A percentile compares a stretch with the other conserved stretches of the same genome.
These are phyloP conservation scores for Colletotrichum liriopes DNA, from an alignment of 2,329 filamentous ascomycete genomes.

Conservation along the genomic window DNA sequence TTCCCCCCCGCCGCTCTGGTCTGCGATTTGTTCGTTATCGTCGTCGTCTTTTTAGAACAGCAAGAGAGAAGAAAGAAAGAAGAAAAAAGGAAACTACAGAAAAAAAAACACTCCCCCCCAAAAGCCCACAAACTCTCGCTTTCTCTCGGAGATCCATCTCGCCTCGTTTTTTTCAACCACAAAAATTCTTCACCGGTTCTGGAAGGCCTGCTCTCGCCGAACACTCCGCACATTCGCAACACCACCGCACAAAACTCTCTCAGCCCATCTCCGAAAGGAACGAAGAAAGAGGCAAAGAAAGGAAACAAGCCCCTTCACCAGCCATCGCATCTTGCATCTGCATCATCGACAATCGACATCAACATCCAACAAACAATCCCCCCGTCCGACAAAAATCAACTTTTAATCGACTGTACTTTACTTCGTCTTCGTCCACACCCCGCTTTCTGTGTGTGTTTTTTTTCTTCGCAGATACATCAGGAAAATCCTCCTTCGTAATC, in stretches of 20 bases:
- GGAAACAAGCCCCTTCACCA: conserved; percentile 4
- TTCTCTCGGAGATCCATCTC: conserved; percentile 43
- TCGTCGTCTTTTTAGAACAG: conserved; percentile 44
- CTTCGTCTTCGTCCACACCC: conserved; percentile 41
- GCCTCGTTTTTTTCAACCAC: conserved; percentile 41
- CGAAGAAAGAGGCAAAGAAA: background rate
- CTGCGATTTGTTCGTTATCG: conserved; percentile 49
- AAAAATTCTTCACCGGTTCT: conserved; percentile 34
- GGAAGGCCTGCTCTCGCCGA: conserved; percentile 37
- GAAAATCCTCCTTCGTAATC: conserved; percentile 26
- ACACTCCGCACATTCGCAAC: conserved; percentile 32
- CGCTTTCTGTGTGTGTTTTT: conserved; percentile 14
- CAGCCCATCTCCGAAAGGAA: conserved; percentile 6
- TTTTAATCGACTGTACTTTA: conserved; percentile 58
- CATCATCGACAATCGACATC: conserved; percentile 24
- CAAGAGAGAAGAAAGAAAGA: conserved; percentile 29
- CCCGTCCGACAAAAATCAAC: conserved; percentile 43
- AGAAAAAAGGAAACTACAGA: background rate
- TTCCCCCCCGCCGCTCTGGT: conserved; percentile 47
- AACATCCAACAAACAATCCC: background rate
- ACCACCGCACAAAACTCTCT: conserved; percentile 25
- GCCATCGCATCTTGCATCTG: conserved; percentile 27
- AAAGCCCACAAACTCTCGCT: conserved; percentile 23
- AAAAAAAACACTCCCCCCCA: conserved; percentile 1
- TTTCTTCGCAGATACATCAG: conserved; percentile 29